Evolutionary conservation across 2,329 filamentous ascomycete genomes (phyloP).

Genomic region (Aplosporella prunicola): DNA sequence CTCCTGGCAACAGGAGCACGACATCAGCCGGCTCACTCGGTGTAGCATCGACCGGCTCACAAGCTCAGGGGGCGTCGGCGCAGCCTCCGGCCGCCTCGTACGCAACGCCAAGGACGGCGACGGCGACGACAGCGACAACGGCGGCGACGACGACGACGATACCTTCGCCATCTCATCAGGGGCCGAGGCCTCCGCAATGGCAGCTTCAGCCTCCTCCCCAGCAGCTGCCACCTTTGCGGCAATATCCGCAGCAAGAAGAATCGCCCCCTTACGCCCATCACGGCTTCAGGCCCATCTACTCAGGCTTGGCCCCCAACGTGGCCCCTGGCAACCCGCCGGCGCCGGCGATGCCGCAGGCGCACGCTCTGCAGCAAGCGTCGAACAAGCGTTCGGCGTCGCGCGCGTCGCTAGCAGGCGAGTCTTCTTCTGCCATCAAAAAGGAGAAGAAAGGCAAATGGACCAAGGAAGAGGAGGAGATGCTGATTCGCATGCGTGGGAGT

Average conservation of each 20-base stretch:
- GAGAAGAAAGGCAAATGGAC: slow-evolving; percentile 71
- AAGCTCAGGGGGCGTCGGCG: slow-evolving; percentile 27
- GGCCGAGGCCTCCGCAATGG: slow-evolving; percentile 17
- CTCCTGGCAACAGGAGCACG: slow-evolving; percentile 37
- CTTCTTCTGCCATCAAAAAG: slow-evolving; percentile 23
- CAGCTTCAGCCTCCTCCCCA: slow-evolving; percentile 29
- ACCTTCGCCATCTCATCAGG: slow-evolving; percentile 21
- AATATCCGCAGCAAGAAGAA: slow-evolving; percentile 26
- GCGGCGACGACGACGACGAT: slow-evolving; percentile 16
- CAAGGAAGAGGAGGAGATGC: slow-evolving; percentile 81
- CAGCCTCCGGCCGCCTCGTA: slow-evolving; percentile 28
- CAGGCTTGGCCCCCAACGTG: slow-evolving; percentile 14
- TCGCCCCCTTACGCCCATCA: slow-evolving; percentile 17
- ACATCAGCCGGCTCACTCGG: slow-evolving; percentile 11
- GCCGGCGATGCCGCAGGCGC: slow-evolving; percentile 22
- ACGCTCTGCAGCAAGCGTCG: slow-evolving; percentile 7
- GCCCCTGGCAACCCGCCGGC: slow-evolving; percentile 36
- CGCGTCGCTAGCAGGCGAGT: slow-evolving; percentile 16
- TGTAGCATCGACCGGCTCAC: background rate
- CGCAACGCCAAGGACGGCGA: slow-evolving; percentile 12
- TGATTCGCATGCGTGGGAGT: slow-evolving; percentile 80
- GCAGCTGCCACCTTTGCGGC: slow-evolving; percentile 21
- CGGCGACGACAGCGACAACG: slow-evolving; percentile 21
- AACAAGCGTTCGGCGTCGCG: slow-evolving; percentile 30
- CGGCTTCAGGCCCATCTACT: slow-evolving; percentile 27